These are phyloP conservation scores for Rhynchospora breviuscula DNA, from an alignment of 176 grass and related monocot species.

Conservation along the genomic window DNA sequence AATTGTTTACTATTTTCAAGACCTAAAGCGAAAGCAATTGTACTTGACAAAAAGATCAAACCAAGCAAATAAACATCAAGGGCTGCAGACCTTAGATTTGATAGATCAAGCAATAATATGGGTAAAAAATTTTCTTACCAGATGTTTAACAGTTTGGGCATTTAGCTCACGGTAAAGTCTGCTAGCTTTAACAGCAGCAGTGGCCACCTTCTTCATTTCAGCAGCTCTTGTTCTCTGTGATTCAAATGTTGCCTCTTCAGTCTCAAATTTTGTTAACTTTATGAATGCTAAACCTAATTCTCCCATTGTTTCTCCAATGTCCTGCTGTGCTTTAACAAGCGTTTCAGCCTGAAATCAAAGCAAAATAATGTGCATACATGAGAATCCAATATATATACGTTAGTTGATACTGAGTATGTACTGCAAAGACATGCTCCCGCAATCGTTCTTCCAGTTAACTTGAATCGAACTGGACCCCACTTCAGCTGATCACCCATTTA, in stretches of 20 bases:
- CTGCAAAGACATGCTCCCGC: not conserved
- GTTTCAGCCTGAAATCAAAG: constrained; percentile 62
- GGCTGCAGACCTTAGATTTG: not conserved
- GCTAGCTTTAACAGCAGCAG: constrained; percentile 93
- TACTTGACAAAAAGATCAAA: not conserved
- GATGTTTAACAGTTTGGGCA: constrained; percentile 93
- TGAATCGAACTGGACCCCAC: too few relatives aligned
- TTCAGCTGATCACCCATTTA: not conserved
- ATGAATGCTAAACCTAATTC: constrained; percentile 90
- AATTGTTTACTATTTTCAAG: not conserved
- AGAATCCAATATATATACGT: not conserved
- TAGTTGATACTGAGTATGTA: not conserved
- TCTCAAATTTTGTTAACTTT: constrained; percentile 91
- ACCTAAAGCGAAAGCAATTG: not conserved
- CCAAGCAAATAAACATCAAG: not conserved
- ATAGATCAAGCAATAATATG: not conserved
- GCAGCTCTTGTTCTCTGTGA: constrained; percentile 73
- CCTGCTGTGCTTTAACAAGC: constrained; percentile 91
- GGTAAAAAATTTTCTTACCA: constrained; percentile 38
- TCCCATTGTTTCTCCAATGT: constrained; percentile 98
- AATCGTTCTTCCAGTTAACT: too few relatives aligned
- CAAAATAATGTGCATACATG: not conserved
- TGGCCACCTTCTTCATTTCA: constrained; percentile 79
- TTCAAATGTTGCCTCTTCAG: constrained; percentile 61
- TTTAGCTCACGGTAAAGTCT: constrained; percentile 91